Percentiles rank a stretch among this genome's conserved stretches.
Conservation (phyloP, 2,329 filamentous ascomycete genomes). For the Aspergillus brasiliensis region DNA sequence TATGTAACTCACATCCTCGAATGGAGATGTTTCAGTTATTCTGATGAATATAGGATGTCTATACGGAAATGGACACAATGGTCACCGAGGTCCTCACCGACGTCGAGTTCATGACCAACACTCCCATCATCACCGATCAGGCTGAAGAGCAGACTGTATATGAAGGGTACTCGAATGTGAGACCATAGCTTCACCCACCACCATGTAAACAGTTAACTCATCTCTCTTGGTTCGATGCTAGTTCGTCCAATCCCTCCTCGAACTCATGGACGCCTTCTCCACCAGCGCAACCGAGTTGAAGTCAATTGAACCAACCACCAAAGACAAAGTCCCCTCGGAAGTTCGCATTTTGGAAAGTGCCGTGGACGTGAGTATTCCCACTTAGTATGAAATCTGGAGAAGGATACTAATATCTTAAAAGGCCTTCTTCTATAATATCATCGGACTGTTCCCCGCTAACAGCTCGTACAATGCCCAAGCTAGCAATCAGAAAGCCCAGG, state of each 20-base stretch:
- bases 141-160: background rate
- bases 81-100: constrained; percentile 1
- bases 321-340: background rate
- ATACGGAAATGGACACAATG: constrained; percentile 2
- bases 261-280: constrained; percentile 6
- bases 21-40: too few species aligned
- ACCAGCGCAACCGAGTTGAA: background rate
- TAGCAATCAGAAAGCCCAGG: constrained; percentile 5
- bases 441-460: constrained; percentile 4
- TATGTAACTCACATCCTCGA: too few species aligned
- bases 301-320: background rate
- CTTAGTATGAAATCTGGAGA: background rate
- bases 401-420: background rate
- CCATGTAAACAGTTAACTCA: too few species aligned
- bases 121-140: constrained; percentile 3
- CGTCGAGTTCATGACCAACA: constrained; percentile 5
- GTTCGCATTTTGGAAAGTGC: constrained; percentile 3
- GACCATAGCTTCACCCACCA: background rate
- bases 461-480: constrained; percentile 8
- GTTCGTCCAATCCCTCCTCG: constrained; percentile 9
- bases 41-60: background rate
- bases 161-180: constrained; percentile 5
- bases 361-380: background rate
- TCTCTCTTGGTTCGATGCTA: background rate
- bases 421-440: constrained; percentile 6